These are phyloP conservation scores for Phaeosphaeria sp. DNA, from an alignment of 2,329 filamentous ascomycete species.

Conservation along the genomic window DNA sequence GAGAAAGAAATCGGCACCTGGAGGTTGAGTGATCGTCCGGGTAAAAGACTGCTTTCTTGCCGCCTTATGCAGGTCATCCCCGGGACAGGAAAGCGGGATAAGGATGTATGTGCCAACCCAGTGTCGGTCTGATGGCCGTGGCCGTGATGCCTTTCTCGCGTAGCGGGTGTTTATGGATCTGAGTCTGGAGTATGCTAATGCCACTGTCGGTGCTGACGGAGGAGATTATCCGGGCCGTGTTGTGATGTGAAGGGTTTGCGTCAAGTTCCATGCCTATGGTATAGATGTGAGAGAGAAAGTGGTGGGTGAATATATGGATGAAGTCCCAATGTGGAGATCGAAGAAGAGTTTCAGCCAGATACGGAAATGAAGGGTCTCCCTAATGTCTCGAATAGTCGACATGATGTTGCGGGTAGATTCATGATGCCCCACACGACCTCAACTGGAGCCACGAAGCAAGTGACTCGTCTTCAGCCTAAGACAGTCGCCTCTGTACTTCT, in stretches of 20 bases:
- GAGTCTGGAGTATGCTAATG: background rate
- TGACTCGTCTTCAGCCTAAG: slow-evolving; percentile 6
- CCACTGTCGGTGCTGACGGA: background rate
- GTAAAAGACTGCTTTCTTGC: slow-evolving; percentile 4
- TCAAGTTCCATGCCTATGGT: background rate
- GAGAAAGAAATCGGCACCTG: background rate
- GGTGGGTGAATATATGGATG: background rate
- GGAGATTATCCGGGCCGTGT: slow-evolving; percentile 14
- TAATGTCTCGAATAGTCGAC: background rate
- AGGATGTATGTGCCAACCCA: background rate
- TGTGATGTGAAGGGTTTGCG: background rate
- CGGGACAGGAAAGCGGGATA: background rate
- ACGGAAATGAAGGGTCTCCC: background rate
- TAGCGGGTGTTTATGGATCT: background rate
- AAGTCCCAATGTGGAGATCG: background rate
- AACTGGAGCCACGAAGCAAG: background rate
- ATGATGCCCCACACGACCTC: background rate
- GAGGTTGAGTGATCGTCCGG: slow-evolving; percentile 4
- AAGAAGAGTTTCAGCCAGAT: background rate
- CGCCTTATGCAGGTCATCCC: background rate
- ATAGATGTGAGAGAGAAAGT: background rate
- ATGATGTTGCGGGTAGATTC: background rate
- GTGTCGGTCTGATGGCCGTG: background rate
- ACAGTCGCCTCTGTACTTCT: slow-evolving; percentile 59
- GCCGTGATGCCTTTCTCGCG: background rate